Percentiles rank a stretch among this genome's conserved stretches.
phyloP scores from a whole-genome alignment of 768 basidiomycete genomes.

The Baorangia bicolor region DNA sequence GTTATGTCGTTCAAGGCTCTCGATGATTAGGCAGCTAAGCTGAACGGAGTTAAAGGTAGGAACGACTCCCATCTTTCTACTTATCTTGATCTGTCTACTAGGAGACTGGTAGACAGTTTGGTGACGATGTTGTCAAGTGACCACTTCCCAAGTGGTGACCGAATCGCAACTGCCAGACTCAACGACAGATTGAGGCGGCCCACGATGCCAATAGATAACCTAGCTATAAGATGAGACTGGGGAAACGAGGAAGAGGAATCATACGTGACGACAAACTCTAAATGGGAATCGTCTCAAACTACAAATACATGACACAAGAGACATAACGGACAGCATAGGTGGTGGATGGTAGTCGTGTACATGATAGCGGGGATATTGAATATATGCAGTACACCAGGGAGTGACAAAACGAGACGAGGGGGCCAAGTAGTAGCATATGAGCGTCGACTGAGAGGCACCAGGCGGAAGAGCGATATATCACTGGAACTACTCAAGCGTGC shows the following conservation, averaged over 20 bases:
- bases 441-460: neutral
- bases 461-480: neutral
- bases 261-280: conserved; percentile 1
- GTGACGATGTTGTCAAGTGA: too few species aligned
- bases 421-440: conserved; percentile 2
- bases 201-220: neutral
- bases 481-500: neutral
- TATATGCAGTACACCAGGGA: conserved; percentile 6
- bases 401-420: conserved; percentile 10
- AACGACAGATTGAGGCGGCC: too few species aligned
- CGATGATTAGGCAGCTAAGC: too few species aligned
- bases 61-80: too few species aligned
- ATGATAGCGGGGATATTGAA: neutral
- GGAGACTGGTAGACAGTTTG: too few species aligned
- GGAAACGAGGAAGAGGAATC: neutral
- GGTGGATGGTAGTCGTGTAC: neutral
- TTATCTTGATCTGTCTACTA: too few species aligned
- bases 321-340: neutral
- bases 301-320: conserved; percentile 3
- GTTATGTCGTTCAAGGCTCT: too few species aligned
- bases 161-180: too few species aligned
- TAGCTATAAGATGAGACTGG: neutral
- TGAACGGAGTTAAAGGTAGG: too few species aligned
- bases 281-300: neutral
- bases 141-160: too few species aligned